Conservation (phyloP, 768 basidiomycete genomes). For the Imleria badia region DNA sequence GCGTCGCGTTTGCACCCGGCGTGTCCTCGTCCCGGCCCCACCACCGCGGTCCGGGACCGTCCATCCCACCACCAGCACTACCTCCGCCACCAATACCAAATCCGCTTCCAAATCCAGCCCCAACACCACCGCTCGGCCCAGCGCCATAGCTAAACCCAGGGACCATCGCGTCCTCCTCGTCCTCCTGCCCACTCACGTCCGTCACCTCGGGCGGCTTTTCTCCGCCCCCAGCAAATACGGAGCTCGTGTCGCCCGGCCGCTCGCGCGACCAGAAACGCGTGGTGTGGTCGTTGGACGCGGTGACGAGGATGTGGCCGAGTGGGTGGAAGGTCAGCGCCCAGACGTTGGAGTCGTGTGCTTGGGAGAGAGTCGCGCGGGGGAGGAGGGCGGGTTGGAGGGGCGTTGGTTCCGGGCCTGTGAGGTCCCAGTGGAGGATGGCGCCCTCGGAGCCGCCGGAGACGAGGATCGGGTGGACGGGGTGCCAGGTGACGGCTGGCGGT, state of each 20-base stretch:
- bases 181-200: constrained; percentile 62
- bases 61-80: constrained; percentile 22
- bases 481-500: constrained; percentile 84
- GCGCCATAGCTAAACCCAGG: constrained; percentile 63
- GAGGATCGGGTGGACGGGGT: constrained; percentile 89
- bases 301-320: constrained; percentile 90
- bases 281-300: constrained; percentile 97
- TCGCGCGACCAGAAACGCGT: constrained; percentile 98
- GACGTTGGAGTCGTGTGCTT: constrained; percentile 97
- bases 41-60: constrained; percentile 30
- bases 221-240: constrained; percentile 76
- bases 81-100: constrained; percentile 27
- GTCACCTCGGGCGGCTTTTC: constrained; percentile 78
- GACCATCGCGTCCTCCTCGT: constrained; percentile 70
- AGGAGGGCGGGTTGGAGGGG: constrained; percentile 40
- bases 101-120: constrained; percentile 9
- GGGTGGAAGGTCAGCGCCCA: constrained; percentile 97
- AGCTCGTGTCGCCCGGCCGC: constrained; percentile 78
- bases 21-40: constrained; percentile 50
- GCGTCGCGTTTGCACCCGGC: background rate
- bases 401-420: constrained; percentile 58
- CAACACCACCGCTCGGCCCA: too few species aligned
- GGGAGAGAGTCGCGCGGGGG: constrained; percentile 84
- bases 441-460: constrained; percentile 96
- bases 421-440: constrained; percentile 91